Evolutionary conservation across 805 yeast species (phyloP), one percentile per base, ranked within the genome.

Genomic region (Teunomyces aglyptinius): DNA sequence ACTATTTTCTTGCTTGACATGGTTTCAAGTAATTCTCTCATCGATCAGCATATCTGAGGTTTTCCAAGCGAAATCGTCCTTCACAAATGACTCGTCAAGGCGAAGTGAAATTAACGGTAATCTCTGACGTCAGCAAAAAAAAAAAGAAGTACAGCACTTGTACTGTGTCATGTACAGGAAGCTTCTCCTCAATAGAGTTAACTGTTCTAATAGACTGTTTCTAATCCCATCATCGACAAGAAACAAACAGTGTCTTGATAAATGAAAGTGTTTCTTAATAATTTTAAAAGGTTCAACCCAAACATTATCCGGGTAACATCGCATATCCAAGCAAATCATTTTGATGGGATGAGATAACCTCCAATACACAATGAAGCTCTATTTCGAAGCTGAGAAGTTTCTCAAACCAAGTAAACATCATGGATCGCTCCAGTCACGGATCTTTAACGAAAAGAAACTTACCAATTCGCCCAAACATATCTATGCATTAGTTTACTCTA

Each of bases 401-500:
- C 53, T 72, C 31, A 58, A 51, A 28, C 61, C 64, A 1, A 54
- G 55, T 32, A 56, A 57, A 34, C 56, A 54, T 13, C 61, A 57
- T 24, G 72, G 73, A 4, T 59, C 67, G 26, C 51, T 72, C 16
- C 73, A 72, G 51, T 60, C 64, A 35, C 62, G 75, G 12, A 68
- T 72, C 31, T 72, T 72, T 58, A 61, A 59, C 46, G 70, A 70
- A 43, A 56, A 56, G 45, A 53, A 50, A 33, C 50, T 68, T 20
- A 51, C 60, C 20, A 67, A 63, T 50, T 81, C 89, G 49, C 96
- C 97, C 1, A 88, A 86, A 57, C 97, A 92, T 60, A 68, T 91
- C 1, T 89, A 75, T 70, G 99, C 97, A 0, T 68, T 92, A 22
- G 89, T 90, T 19, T 74, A 82, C 27, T 86, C 96, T 3, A 81